These are phyloP conservation scores for Endotrypanum monterogeii DNA, from an alignment of 208 protist genomes.

Conservation along the genomic window DNA sequence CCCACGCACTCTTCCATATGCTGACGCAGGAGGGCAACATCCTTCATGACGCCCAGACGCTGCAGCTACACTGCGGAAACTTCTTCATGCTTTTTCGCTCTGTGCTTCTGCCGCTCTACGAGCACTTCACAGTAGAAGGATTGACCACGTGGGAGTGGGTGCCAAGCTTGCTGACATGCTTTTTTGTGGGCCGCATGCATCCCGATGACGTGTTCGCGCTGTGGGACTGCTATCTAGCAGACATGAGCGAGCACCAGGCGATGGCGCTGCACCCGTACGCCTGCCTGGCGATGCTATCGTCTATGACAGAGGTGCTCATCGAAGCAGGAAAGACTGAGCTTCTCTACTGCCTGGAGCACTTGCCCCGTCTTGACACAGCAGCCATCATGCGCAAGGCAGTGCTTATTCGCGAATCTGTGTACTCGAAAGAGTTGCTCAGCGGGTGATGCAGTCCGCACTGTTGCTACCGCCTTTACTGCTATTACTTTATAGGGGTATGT, in stretches of 20 bases:
- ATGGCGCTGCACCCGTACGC: conserved; percentile 81
- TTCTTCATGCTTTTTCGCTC: conserved; percentile 83
- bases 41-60: conserved; percentile 56
- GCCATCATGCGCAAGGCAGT: conserved; percentile 75
- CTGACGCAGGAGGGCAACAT: conserved; percentile 66
- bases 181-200: conserved; percentile 75
- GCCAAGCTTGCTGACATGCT: conserved; percentile 60
- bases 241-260: conserved; percentile 41
- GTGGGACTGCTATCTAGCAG: conserved; percentile 84
- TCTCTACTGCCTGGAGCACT: conserved; percentile 59
- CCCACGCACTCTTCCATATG: conserved; percentile 47
- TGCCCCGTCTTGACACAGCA: conserved; percentile 76
- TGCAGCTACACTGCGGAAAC: conserved; percentile 74
- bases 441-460: background rate
- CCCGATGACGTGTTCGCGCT: conserved; percentile 72
- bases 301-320: conserved; percentile 85
- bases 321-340: conserved; percentile 75
- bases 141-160: conserved; percentile 77
- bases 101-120: conserved; percentile 67
- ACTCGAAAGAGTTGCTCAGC: conserved; percentile 36
- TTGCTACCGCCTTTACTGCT: background rate
- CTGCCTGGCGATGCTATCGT: conserved; percentile 69
- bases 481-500: no score
- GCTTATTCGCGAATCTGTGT: conserved; percentile 69
- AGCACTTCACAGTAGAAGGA: conserved; percentile 76